These are phyloP conservation scores for Gracilaria gracilis DNA, from an alignment of 23 red algal genomes.

Conservation along the genomic window DNA sequence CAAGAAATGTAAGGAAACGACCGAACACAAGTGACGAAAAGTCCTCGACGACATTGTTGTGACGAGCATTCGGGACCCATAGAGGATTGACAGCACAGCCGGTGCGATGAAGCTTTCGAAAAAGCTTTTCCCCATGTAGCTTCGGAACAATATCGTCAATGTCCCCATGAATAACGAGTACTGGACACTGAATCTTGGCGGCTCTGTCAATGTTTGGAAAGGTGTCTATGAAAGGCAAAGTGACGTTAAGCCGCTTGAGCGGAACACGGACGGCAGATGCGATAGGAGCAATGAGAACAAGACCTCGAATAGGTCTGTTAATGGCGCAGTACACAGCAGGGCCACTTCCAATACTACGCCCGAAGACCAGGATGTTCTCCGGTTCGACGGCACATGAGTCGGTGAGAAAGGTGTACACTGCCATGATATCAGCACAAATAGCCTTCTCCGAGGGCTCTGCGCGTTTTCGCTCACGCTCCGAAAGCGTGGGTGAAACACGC, in stretches of 20 bases:
- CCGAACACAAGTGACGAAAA: conserved; percentile 50
- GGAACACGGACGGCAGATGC: conserved; percentile 77
- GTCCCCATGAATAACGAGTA: conserved; percentile 80
- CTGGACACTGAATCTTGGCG: conserved; percentile 73
- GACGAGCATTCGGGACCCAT: conserved; percentile 50
- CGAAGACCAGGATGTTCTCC: conserved; percentile 74
- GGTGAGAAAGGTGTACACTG: conserved; percentile 69
- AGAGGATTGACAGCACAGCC: conserved; percentile 58
- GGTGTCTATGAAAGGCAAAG: conserved; percentile 78
- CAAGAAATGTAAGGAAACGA: conserved; percentile 38
- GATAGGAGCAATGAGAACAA: conserved; percentile 81
- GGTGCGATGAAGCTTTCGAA: conserved; percentile 49
- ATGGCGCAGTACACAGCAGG: conserved; percentile 73
- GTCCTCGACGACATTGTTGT: conserved; percentile 66
- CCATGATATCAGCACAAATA: conserved; percentile 71
- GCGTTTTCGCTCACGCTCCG: conserved; percentile 27
- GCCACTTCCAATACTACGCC: conserved; percentile 75
- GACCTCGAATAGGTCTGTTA: conserved; percentile 44
- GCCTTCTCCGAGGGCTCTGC: conserved; percentile 78
- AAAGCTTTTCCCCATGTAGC: conserved; percentile 53
- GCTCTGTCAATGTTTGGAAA: conserved; percentile 79
- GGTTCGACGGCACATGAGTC: conserved; percentile 42
- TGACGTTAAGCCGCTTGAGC: conserved; percentile 45
- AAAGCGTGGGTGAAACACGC: conserved; percentile 3
- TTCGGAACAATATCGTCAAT: conserved; percentile 77